A percentile compares a stretch with the other conserved stretches of the same genome.
These are phyloP conservation scores for Pseudozyma sp. DNA, from an alignment of 1,284 basidiomycete species.

Conservation along the genomic window DNA sequence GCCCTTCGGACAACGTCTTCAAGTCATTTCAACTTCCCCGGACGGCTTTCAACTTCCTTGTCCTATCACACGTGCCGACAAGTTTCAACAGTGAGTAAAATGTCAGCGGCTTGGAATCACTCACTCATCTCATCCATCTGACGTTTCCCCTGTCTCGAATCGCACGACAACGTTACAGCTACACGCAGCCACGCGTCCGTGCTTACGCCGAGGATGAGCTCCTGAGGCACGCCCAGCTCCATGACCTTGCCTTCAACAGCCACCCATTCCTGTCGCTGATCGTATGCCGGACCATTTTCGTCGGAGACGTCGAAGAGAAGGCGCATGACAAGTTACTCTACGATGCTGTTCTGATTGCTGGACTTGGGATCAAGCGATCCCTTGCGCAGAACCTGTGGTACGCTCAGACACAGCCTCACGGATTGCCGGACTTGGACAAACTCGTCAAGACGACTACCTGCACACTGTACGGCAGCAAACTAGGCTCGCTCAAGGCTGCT, in stretches of 20 bases:
- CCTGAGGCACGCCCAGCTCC: conserved; percentile 3
- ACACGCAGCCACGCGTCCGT: background rate
- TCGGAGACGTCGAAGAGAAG: conserved; percentile 2
- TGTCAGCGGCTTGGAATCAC: background rate
- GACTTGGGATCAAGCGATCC: conserved; percentile 5
- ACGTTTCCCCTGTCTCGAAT: too few species aligned
- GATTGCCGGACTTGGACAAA: conserved; percentile 2
- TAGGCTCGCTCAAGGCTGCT: conserved; percentile 6
- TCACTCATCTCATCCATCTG: too few species aligned
- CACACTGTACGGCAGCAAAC: conserved; percentile 5
- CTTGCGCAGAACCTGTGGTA: background rate
- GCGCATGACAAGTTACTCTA: conserved; percentile 12
- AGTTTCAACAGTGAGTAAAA: conserved; percentile 3
- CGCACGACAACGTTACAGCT: background rate
- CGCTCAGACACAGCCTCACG: background rate
- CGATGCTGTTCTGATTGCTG: conserved; percentile 21
- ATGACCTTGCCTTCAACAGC: conserved; percentile 24
- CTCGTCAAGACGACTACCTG: background rate
- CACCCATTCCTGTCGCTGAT: conserved; percentile 42
- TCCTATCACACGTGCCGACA: background rate
- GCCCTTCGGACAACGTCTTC: conserved; percentile 17
- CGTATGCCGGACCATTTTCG: conserved; percentile 23
- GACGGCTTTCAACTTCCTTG: too few species aligned
- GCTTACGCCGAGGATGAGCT: conserved; percentile 1
- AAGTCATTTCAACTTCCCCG: background rate